Conservation (phyloP, 768 basidiomycete species). For the Lentinus brumalis region DNA sequence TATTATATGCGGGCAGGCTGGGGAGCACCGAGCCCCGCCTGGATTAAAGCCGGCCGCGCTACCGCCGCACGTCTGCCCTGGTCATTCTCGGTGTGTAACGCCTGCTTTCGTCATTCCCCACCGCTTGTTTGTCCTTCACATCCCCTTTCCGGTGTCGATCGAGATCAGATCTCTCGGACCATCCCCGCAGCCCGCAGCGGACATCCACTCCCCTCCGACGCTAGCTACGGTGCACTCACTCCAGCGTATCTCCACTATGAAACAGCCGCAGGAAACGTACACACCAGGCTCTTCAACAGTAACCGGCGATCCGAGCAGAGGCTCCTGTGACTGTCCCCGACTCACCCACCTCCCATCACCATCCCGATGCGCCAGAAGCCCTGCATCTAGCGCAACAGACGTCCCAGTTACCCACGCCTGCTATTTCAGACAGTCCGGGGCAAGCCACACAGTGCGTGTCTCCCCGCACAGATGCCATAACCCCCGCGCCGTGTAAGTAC, state of each 20-base stretch:
- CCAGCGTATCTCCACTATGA: too few species aligned
- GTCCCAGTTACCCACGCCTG: neutral
- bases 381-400: neutral
- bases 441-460: neutral
- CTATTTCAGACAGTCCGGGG: neutral
- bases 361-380: constrained; percentile 8
- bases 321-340: neutral
- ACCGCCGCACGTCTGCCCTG: neutral
- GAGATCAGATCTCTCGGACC: constrained; percentile 11
- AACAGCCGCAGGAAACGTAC: too few species aligned
- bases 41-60: constrained; percentile 8
- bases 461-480: too few species aligned
- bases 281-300: neutral
- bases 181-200: neutral
- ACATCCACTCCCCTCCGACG: neutral
- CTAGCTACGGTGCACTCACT: neutral
- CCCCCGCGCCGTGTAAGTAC: too few species aligned
- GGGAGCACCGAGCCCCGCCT: neutral
- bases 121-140: neutral
- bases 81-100: too few species aligned
- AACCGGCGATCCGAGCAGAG: constrained; percentile 1
- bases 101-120: constrained; percentile 11
- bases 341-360: constrained; percentile 2
- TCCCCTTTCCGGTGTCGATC: constrained; percentile 4
- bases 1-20: neutral